Base-by-base conservation (phyloP, 441 rosid species). In the Eutrema salsugineum region DNA sequence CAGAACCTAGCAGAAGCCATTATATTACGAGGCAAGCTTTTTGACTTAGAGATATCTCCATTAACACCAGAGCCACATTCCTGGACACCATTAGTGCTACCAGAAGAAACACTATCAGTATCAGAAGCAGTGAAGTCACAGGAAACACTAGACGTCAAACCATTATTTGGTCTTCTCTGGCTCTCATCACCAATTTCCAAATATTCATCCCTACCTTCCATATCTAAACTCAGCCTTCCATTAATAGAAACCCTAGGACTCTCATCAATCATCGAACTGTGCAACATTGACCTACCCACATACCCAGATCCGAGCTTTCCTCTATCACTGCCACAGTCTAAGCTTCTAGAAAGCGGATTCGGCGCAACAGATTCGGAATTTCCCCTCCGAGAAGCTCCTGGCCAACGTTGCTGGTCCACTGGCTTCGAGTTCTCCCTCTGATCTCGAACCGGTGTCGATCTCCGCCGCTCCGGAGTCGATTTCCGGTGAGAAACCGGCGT, bases 391-490 rank as follows among this genome's bases (percentile, higher is more conserved):
- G 78, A 75, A 80, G 94, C 85, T 50, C 84, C 91, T 0, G 96
- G 97, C 96, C 94, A 86, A n/a, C 93, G 75, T 36, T 83, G 89
- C 59, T 82, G 87, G 76, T 86, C 94, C 62, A 58, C 68, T 3
- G 83, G 80, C 83, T 80, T 87, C 0, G 88, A 84, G 74, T 83
- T 88, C 77, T 86, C 91, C 38, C 71, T 84, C 22, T 83, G 93
- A 79, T 81, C 86, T 49, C 61, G 22, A 20, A 28, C 68, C 50
- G 76, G 78, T 27, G 69, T 82, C 73, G 83, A 76, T 72, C 63
- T 89, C 68, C 91, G 82, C 78, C 89, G 85, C 84, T 90, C 96
- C 40, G 90, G 94, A 4, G 96, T 88, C 50, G 84, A 84, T 83
- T 84, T 92, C 77, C 90, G 82, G 33, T 69, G 54, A 33, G 73